These are phyloP conservation scores for Podila verticillata DNA, from an alignment of 192 early-diverging fungal species.

Conservation along the genomic window DNA sequence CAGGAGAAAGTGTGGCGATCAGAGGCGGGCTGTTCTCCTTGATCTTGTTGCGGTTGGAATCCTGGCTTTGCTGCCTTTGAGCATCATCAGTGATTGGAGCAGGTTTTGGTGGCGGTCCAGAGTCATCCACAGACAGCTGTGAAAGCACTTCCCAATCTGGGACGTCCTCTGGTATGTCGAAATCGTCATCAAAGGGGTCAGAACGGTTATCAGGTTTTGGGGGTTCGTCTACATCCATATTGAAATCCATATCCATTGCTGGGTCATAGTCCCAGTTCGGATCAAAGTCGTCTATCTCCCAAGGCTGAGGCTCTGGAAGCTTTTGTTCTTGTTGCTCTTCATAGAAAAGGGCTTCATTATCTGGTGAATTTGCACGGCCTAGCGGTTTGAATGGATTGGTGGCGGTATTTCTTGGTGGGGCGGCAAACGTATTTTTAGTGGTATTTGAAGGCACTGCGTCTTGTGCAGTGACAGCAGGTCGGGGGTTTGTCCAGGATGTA, in stretches of 20 bases:
- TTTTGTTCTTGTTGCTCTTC: conserved; percentile 3
- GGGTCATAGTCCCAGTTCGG: conserved; percentile 21
- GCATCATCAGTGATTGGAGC: too few species aligned
- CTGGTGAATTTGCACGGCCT: not conserved
- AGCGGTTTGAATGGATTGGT: conserved; percentile 4
- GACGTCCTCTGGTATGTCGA: not conserved
- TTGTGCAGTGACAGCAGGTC: conserved; percentile 20
- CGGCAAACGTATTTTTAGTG: not conserved
- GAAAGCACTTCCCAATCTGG: conserved; percentile 22
- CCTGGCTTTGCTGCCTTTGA: not conserved
- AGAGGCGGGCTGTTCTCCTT: conserved; percentile 6
- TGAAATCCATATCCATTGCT: conserved; percentile 18
- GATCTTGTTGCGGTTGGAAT: not conserved
- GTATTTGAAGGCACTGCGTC: conserved; percentile 29
- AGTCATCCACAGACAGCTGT: conserved; percentile 10
- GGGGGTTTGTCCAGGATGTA: conserved; percentile 22
- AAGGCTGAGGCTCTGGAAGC: conserved; percentile 2
- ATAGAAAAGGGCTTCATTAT: not conserved
- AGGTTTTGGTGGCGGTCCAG: not conserved
- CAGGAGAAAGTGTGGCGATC: conserved; percentile 9
- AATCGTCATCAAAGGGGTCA: conserved; percentile 4
- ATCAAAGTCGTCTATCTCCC: conserved; percentile 2
- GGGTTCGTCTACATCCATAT: not conserved
- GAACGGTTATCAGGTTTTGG: too few species aligned
- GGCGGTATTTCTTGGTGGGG: not conserved